These are phyloP conservation scores for Diaporthe longicolla DNA, from an alignment of 2,329 filamentous ascomycete genomes.

Conservation along the genomic window DNA sequence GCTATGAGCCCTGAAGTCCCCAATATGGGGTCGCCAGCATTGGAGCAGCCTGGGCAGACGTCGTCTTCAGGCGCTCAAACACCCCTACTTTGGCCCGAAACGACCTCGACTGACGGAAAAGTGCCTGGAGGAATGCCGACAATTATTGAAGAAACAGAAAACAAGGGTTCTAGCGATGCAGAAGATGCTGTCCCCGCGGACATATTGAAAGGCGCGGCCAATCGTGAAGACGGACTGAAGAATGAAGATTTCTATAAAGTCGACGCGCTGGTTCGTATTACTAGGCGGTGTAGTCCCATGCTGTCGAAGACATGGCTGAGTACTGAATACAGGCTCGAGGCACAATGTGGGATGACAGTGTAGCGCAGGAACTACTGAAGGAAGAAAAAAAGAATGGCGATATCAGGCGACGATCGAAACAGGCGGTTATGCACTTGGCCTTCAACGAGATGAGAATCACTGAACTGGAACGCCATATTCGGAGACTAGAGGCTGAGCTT, in stretches of 20 bases:
- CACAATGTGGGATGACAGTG: too few species aligned
- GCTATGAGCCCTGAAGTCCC: not conserved
- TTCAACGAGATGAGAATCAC: conserved; percentile 8
- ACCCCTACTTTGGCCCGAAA: not conserved
- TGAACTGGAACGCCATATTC: not conserved
- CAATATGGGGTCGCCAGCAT: not conserved
- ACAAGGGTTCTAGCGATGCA: not conserved
- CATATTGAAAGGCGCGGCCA: not conserved
- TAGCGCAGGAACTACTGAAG: not conserved
- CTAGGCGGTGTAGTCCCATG: not conserved
- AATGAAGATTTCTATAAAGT: not conserved
- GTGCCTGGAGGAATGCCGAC: not conserved
- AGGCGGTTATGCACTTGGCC: not conserved
- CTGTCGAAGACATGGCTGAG: not conserved
- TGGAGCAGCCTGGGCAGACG: not conserved
- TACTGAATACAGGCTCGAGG: not conserved
- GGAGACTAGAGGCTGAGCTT: not conserved
- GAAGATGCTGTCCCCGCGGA: not conserved
- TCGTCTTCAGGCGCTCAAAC: not conserved
- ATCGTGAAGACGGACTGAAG: not conserved
- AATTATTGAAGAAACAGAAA: not conserved
- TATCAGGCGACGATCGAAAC: conserved; percentile 8
- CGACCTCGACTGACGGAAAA: not conserved
- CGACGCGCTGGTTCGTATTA: not conserved
- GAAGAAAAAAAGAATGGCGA: not conserved